Evolutionary conservation across 176 grass and related monocot species (phyloP).

Genomic region (Juncus inflexus): DNA sequence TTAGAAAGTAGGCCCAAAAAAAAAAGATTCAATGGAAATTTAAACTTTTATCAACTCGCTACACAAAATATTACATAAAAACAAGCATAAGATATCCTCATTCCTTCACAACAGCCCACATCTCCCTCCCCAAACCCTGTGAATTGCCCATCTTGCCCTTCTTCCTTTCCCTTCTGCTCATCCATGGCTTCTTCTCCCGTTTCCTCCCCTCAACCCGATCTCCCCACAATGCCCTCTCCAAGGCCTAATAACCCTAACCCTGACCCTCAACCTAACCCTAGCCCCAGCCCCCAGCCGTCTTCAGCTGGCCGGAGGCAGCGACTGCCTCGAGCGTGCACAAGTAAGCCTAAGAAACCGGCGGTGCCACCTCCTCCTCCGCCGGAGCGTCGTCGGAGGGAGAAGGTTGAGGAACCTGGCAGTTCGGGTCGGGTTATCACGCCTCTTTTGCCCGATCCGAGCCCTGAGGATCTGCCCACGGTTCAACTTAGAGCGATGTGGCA

Average conservation of each 20-base stretch:
- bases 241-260: conserved; percentile 21
- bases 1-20: too few relatives aligned
- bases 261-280: conserved; percentile 12
- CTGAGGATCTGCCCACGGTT: conserved; percentile 49
- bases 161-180: conserved; percentile 31
- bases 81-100: too few relatives aligned
- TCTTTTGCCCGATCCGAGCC: conserved; percentile 50
- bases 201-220: conserved; percentile 37
- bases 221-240: conserved; percentile 33
- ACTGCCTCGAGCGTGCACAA: conserved; percentile 76
- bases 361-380: conserved; percentile 36
- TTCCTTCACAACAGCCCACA: neutral
- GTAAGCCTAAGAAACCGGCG: conserved; percentile 28
- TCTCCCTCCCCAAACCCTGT: neutral
- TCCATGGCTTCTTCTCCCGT: conserved; percentile 25
- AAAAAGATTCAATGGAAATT: too few relatives aligned
- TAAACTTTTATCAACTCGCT: neutral
- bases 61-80: too few relatives aligned
- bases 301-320: conserved; percentile 34
- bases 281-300: conserved; percentile 10
- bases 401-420: conserved; percentile 27
- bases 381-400: conserved; percentile 42
- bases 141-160: conserved; percentile 41
- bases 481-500: conserved; percentile 90
- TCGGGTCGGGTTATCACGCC: conserved; percentile 58